Conservation (phyloP, 1,139 yeast species). For the Lodderomyces elongisporus region DNA sequence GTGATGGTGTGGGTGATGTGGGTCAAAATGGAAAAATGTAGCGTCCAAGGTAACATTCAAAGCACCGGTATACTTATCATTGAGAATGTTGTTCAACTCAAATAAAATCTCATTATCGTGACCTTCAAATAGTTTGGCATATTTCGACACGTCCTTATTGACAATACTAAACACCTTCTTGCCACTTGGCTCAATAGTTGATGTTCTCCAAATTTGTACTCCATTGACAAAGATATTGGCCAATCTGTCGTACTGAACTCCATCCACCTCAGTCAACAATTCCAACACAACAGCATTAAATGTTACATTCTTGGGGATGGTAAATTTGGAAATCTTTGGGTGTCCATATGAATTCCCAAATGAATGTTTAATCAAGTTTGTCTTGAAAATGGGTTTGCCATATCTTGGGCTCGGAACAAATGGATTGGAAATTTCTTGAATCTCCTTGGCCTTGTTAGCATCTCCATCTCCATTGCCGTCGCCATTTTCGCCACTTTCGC, state of each 20-base stretch:
- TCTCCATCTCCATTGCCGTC: not conserved
- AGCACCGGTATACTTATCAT: slow-evolving; percentile 53
- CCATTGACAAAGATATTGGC: slow-evolving; percentile 66
- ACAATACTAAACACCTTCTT: slow-evolving; percentile 40
- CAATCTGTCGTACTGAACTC: slow-evolving; percentile 73
- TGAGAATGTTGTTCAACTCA: slow-evolving; percentile 64
- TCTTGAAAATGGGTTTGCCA: slow-evolving; percentile 26
- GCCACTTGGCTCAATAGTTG: slow-evolving; percentile 76
- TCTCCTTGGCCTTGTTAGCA: slow-evolving; percentile 11
- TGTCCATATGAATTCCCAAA: slow-evolving; percentile 36
- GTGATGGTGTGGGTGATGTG: slow-evolving; percentile 5
- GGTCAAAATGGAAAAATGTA: slow-evolving; percentile 36
- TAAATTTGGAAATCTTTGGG: slow-evolving; percentile 25
- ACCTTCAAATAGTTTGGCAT: slow-evolving; percentile 45
- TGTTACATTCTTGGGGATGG: slow-evolving; percentile 25
- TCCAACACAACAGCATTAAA: slow-evolving; percentile 62
- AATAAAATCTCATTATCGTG: slow-evolving; percentile 35
- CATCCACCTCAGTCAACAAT: slow-evolving; percentile 54
- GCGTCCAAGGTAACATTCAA: slow-evolving; percentile 53
- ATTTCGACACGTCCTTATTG: slow-evolving; percentile 62
- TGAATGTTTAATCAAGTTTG: slow-evolving; percentile 26
- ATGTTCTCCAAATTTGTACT: slow-evolving; percentile 75
- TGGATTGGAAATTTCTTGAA: slow-evolving; percentile 29
- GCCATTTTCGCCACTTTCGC: not conserved
- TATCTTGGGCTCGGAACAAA: slow-evolving; percentile 22